Base-by-base conservation (phyloP, 2,329 filamentous ascomycete genomes). In the Albophoma yamanashiensis region DNA sequence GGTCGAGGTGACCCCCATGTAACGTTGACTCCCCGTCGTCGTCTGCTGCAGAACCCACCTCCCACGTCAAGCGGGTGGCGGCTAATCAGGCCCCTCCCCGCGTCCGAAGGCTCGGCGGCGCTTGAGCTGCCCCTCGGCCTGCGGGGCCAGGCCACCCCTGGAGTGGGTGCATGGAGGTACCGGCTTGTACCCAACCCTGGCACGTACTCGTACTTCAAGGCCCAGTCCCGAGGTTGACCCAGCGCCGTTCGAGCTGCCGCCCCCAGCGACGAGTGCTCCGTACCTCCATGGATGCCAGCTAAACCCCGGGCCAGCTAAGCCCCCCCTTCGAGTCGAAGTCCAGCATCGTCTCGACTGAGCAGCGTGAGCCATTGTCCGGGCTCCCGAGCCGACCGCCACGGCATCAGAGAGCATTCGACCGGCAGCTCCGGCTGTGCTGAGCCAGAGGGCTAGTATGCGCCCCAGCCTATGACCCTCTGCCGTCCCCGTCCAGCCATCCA, bases 391-490 rank as follows among this genome's bases (percentile, higher is more conserved):
- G 50, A 36, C 27, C 17, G 50, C 27, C 7, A 9, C 27, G 27
- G 50, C 27, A 14, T 6, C 47, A 36, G 50, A 22, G 14, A 53
- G 31, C 20, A 36, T 22, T 9, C 27, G 39, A 27, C 38, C 39
- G 15, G 55, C 25, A 34, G 39, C 40, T 57, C 17, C 25, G 17
- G 25, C 17, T 11, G 39, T 45, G 55, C 36, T 57, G 50, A 52
- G 56, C 45, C 58, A 14, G 20, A 55, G 45, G 52, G 58, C 47
- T 60, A 39, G 38, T 56, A 64, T 62, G 62, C 60, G 40, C 56
- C 45, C 56, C 58, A 67, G 58, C 63, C 66, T 67, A 66, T 68
- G 66, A 67, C 65, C 53, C 62, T 62, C 58, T 63, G 64, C 63
- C 64, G 63, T 61, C 64, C 62, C 55, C 52, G 62, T 62, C 61